Percentiles rank a stretch among this genome's conserved stretches.
Evolutionary conservation across 192 early-diverging fungal species (phyloP).

Genomic region (Backusella macrospora): DNA sequence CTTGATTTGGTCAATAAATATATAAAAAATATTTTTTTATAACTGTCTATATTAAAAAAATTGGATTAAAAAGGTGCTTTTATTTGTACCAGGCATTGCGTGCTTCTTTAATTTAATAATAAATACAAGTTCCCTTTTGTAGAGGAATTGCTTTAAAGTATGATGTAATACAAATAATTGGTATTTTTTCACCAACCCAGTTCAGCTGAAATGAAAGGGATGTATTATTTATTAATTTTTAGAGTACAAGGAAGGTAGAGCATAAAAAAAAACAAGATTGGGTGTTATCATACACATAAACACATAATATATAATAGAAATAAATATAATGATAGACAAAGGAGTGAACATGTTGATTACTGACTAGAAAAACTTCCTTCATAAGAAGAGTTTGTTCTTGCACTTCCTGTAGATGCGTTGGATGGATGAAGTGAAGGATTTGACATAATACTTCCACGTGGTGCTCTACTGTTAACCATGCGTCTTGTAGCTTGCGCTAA

Average conservation of each 20-base stretch:
- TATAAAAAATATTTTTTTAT: too few relatives aligned
- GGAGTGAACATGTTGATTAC: neutral
- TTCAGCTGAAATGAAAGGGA: neutral
- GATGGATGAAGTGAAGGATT: neutral
- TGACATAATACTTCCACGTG: neutral
- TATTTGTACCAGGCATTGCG: neutral
- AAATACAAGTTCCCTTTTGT: neutral
- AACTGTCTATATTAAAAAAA: too few relatives aligned
- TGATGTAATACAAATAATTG: neutral
- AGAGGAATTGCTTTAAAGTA: neutral
- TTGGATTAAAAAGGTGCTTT: neutral
- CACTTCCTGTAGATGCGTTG: slow-evolving; percentile 3
- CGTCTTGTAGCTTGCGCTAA: slow-evolving; percentile 18
- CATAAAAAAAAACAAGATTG: neutral
- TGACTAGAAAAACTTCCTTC: slow-evolving; percentile 15
- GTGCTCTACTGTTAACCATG: slow-evolving; percentile 18
- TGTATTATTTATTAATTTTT: slow-evolving; percentile 18
- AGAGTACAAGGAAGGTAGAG: neutral
- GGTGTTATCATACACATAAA: slow-evolving; percentile 9
- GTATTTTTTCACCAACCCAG: neutral
- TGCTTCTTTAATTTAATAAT: neutral
- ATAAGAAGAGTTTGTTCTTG: neutral
- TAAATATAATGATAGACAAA: slow-evolving; percentile 10
- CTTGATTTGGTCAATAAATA: neutral
- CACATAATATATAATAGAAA: slow-evolving; percentile 10